Base-by-base conservation (phyloP, 768 basidiomycete genomes). In the Floccularia luteovirens region DNA sequence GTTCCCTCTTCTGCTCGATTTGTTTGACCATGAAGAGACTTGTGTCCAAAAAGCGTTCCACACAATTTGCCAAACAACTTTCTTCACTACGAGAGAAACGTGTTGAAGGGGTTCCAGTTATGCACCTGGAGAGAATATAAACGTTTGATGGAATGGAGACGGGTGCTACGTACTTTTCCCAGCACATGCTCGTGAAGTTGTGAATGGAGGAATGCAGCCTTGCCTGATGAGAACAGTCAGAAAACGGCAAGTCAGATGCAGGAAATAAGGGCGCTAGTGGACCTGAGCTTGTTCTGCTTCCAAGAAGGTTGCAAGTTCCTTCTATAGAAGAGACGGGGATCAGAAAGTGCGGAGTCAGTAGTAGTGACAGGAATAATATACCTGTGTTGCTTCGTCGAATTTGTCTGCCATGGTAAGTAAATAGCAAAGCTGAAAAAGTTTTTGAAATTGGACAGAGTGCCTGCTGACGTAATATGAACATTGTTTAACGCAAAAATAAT, bases 11-110 rank as follows among this genome's bases (percentile, higher is more conserved):
- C 45, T 69, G 58, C 45, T 78, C 72, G 23, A 81, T 69, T 43
- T 75, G 72, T 47, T 77, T 76, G 42, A 96, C 81, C 68, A 97
- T 74, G 63, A 77, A 87, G 30, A 90, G 60, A 54, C 79, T 85
- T 25, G 81, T 77, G 64, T 97, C 93, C 50, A 97, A 65, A 66
- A 96, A 97, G 43, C 92, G 72, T 42, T 89, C 88, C 36, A 94
- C 90, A 55, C 93, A 96, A 62, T 93, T 92, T 39, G 72, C 66
- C 36, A 97, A 72, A 57, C 93, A 97, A 41, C 66, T 69, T 51
- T 84, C 79, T 63, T 97, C 93, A 28, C 74, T 64, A 36, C 82
- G 69, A 16, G 87, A 83, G 60, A 94, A 91, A 21, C 77, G 67
- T 10, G 77, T 82, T 6, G 82, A 82, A 10, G 88, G 84, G 13